Base-by-base conservation (phyloP, 331 rosid species). In the Stylosanthes scabra region DNA sequence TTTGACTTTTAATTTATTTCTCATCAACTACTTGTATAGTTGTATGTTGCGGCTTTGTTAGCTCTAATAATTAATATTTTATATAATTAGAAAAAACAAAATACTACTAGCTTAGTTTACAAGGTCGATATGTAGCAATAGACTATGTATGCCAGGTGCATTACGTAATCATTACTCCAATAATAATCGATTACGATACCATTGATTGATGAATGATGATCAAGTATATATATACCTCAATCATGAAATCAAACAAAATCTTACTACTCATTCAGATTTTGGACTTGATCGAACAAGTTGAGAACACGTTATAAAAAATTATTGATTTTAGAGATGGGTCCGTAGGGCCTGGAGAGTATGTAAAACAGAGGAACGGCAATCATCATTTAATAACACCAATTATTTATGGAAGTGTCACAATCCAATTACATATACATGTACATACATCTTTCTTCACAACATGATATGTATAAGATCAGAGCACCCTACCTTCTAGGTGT, bases 351-450 rank as follows among this genome's bases (percentile, higher is more conserved):
- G 25, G 25, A 20, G 25, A 20, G 25, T 20, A 20, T 20, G 1
- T 20, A 20, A 20, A 20, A 20, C 25, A 20, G 25, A 20, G 25
- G 25, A 20, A 20, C 25, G 25, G 25, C 25, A 20, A 20, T 20
- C 25, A 20, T 20, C 25, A 20, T 20, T 20, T 20, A 20, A 20
- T 20, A 20, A 20, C 25, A 20, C 25, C 72, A 41, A 83, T 75
- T 71, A 64, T 71, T 74, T 16, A 37, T 63, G 63, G 25, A 44
- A 31, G 42, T 31, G 79, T 75, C 78, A 52, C 71, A 3, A 61
- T 79, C 61, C 11, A 57, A 61, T 59, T 62, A 71, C 15, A 6
- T 25, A 11, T 47, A 42, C 11, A 46, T 65, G 6, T 25, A 11
- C 55, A 49, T 16, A 46, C 25, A 20, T 20, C 25, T 65, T 51